Evolutionary conservation across 257 asterid genomes (phyloP).

Genomic region (Thymus quinquecostatus): DNA sequence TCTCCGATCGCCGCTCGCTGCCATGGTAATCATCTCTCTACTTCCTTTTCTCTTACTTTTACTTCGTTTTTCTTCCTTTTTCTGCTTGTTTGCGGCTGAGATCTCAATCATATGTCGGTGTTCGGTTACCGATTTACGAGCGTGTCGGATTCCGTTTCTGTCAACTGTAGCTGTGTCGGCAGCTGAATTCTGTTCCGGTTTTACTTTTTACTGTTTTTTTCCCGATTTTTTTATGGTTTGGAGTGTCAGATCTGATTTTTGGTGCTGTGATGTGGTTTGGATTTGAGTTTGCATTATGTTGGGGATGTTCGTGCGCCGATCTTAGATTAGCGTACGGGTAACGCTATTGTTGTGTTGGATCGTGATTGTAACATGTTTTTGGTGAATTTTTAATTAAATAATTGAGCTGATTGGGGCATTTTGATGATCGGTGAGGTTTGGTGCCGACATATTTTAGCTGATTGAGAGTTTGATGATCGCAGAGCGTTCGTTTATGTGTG

Average conservation of each 20-base stretch:
- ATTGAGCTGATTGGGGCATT: conserved; percentile 5
- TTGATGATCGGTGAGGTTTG: conserved; percentile 8
- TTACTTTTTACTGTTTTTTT: background rate
- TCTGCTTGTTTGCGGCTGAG: background rate
- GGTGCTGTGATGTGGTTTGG: background rate
- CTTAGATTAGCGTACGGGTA: conserved; percentile 13
- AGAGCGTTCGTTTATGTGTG: background rate
- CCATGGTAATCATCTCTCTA: conserved; percentile 38
- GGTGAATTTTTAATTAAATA: background rate
- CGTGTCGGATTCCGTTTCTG: background rate
- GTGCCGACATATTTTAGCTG: background rate
- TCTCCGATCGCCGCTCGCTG: conserved; percentile 40
- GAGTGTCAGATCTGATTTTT: conserved; percentile 33
- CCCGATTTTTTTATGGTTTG: background rate
- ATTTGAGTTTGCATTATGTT: background rate
- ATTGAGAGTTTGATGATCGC: background rate
- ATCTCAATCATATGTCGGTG: conserved; percentile 15
- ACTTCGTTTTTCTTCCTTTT: background rate
- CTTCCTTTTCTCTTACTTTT: background rate
- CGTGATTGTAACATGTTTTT: conserved; percentile 3
- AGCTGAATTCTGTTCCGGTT: conserved; percentile 20
- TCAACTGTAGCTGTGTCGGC: conserved; percentile 17
- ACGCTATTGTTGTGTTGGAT: conserved; percentile 4
- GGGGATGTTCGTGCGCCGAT: conserved; percentile 8
- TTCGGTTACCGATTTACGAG: conserved; percentile 14